Evolutionary conservation across 2,329 filamentous ascomycete species (phyloP).

Genomic region (Leptographium lundbergii): DNA sequence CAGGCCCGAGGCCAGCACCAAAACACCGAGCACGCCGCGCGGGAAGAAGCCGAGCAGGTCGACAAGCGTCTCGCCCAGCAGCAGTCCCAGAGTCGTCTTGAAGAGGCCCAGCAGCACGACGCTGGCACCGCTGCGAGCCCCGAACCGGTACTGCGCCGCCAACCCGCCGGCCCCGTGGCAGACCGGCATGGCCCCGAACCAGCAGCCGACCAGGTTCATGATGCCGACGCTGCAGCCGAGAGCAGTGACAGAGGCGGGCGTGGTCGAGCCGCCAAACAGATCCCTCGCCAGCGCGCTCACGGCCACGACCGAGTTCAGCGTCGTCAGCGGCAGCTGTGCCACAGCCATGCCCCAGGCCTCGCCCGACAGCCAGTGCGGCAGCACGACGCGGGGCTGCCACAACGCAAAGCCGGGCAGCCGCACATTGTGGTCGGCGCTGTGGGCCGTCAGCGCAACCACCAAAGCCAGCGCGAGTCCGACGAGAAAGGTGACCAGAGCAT

Average conservation of each 20-base stretch:
- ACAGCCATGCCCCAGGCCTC: conserved; percentile 48
- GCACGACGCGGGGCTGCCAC: conserved; percentile 46
- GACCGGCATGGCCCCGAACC: conserved; percentile 91
- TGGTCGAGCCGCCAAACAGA: conserved; percentile 51
- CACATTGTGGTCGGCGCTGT: conserved; percentile 12
- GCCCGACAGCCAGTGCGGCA: conserved; percentile 24
- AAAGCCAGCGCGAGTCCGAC: conserved; percentile 53
- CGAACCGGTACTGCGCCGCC: conserved; percentile 84
- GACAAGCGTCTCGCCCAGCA: conserved; percentile 64
- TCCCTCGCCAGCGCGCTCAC: conserved; percentile 69
- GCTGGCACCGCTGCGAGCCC: conserved; percentile 74
- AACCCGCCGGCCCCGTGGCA: conserved; percentile 89
- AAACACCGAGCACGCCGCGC: conserved; percentile 63
- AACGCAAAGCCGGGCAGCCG: conserved; percentile 39
- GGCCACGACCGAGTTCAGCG: conserved; percentile 84
- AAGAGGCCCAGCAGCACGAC: conserved; percentile 65
- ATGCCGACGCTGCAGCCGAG: conserved; percentile 69
- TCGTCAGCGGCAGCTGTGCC: conserved; percentile 81
- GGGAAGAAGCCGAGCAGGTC: conserved; percentile 62
- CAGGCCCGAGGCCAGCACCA: conserved; percentile 80
- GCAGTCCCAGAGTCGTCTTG: conserved; percentile 64
- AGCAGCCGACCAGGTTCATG: conserved; percentile 78
- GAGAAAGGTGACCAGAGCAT: conserved; percentile 60
- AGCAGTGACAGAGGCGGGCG: conserved; percentile 63
- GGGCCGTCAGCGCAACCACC: conserved; percentile 19